A percentile compares a stretch with the other conserved stretches of the same genome.
phyloP scores from a whole-genome alignment of 2,329 filamentous ascomycete species.

The Pestalotiopsis sp. region DNA sequence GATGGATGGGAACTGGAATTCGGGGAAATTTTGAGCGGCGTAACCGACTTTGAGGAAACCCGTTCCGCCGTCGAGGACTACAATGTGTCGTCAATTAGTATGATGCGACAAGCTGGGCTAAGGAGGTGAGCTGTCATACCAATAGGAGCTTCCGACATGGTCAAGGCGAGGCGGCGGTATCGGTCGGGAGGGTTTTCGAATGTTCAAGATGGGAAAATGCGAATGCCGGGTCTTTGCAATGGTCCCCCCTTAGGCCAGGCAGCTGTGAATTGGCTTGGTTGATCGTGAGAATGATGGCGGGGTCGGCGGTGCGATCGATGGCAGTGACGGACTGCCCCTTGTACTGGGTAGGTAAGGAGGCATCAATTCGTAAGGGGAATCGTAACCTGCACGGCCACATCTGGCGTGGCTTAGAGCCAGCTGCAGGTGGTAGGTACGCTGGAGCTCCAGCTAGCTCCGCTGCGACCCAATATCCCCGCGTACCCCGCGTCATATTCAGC shows the following conservation, averaged over 20 bases:
- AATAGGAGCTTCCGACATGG: slow-evolving; percentile 12
- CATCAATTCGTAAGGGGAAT: neutral
- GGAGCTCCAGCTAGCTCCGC: no score
- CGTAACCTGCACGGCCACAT: neutral
- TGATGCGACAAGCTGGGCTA: slow-evolving; percentile 18
- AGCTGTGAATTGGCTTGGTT: neutral
- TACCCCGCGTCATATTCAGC: no score
- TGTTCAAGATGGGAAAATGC: neutral
- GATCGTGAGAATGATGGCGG: neutral
- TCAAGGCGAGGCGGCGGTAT: slow-evolving; percentile 2
- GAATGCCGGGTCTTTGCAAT: neutral
- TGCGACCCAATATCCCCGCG: no score
- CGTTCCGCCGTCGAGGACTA: slow-evolving; percentile 99
- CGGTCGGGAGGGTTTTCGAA: neutral
- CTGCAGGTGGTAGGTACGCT: no score
- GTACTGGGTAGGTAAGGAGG: neutral
- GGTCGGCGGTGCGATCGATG: neutral
- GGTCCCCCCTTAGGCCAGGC: neutral
- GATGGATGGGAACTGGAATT: slow-evolving; percentile 97
- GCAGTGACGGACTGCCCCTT: neutral
- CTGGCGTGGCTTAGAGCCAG: no score
- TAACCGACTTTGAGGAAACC: slow-evolving; percentile 99
- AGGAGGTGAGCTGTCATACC: slow-evolving; percentile 13
- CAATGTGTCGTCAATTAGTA: slow-evolving; percentile 11
- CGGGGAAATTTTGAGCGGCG: slow-evolving; percentile 98